Evolutionary conservation across 208 protist species (phyloP).

Genomic region (Borovskyia barvae): DNA sequence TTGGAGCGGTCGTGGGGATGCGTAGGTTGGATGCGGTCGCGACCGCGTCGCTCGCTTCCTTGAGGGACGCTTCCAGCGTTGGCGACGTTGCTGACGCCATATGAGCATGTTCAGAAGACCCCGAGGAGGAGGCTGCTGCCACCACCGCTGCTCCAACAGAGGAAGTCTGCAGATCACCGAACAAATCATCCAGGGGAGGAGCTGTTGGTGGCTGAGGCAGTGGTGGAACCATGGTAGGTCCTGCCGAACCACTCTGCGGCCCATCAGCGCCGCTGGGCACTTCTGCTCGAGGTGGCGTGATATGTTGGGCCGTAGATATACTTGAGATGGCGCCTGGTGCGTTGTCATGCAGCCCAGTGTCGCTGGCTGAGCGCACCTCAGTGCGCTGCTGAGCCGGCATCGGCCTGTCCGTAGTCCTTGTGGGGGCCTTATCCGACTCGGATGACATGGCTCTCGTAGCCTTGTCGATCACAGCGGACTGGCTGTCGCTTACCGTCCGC

Average conservation of each 20-base stretch:
- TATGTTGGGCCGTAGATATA: background rate
- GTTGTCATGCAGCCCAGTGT: constrained; percentile 18
- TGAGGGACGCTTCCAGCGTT: too few relatives aligned
- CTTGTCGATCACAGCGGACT: constrained; percentile 42
- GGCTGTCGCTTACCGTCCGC: constrained; percentile 51
- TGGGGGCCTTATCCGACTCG: background rate
- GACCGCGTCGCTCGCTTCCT: too few relatives aligned
- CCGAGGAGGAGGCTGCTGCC: too few relatives aligned
- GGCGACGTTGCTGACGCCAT: too few relatives aligned
- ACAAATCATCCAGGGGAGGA: constrained; percentile 25
- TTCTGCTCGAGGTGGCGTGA: constrained; percentile 16
- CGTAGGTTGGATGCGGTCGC: too few relatives aligned
- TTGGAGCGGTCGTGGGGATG: too few relatives aligned
- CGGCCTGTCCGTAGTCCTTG: background rate
- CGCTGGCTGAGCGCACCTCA: constrained; percentile 14
- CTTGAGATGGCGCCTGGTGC: too few relatives aligned
- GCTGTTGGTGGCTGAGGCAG: background rate
- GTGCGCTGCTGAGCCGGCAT: background rate
- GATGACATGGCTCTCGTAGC: constrained; percentile 10
- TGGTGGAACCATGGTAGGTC: too few relatives aligned
- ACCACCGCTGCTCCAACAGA: too few relatives aligned
- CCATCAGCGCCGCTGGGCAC: constrained; percentile 12
- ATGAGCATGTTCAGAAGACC: too few relatives aligned
- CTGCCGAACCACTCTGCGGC: too few relatives aligned
- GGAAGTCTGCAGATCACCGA: constrained; percentile 8